A percentile compares a stretch with the other conserved stretches of the same genome.
phyloP scores from a whole-genome alignment of 768 basidiomycete species.

The Termitomyces titanicus region DNA sequence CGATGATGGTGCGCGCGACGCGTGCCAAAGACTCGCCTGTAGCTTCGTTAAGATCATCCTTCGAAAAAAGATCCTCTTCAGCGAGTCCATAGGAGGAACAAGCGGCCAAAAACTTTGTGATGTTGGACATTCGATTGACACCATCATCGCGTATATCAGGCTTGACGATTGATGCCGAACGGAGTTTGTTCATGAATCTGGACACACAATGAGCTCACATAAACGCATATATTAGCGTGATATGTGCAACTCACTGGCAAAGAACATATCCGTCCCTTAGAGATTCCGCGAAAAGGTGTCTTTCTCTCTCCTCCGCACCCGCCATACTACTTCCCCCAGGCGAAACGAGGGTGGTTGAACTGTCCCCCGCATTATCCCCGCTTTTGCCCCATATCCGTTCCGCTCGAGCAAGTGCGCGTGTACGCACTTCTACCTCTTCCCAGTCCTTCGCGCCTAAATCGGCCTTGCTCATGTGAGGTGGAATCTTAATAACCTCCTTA shows the following conservation, averaged over 20 bases:
- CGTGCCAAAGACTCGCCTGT: conserved; percentile 60
- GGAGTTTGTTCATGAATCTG: conserved; percentile 79
- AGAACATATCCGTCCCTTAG: conserved; percentile 82
- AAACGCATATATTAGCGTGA: neutral
- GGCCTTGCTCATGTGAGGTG: conserved; percentile 48
- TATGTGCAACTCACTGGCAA: conserved; percentile 70
- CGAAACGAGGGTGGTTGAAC: conserved; percentile 37
- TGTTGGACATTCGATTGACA: conserved; percentile 61
- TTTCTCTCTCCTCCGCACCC: conserved; percentile 72
- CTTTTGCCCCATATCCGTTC: conserved; percentile 78
- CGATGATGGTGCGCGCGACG: conserved; percentile 72
- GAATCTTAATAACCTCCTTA: conserved; percentile 61
- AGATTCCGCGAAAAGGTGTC: conserved; percentile 68
- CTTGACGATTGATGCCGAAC: conserved; percentile 54
- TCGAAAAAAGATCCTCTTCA: conserved; percentile 61
- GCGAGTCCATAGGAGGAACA: conserved; percentile 65
- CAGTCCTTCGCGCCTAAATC: conserved; percentile 54
- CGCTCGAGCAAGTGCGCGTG: conserved; percentile 56
- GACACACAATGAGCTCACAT: neutral
- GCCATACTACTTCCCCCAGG: conserved; percentile 31
- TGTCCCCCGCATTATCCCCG: conserved; percentile 34
- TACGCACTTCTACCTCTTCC: conserved; percentile 72
- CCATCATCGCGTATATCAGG: conserved; percentile 69
- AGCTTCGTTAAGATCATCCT: conserved; percentile 63
- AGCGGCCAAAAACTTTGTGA: conserved; percentile 74